Conservation (phyloP, 2,329 filamentous ascomycete genomes). For the Gaeumannomyces tritici region DNA sequence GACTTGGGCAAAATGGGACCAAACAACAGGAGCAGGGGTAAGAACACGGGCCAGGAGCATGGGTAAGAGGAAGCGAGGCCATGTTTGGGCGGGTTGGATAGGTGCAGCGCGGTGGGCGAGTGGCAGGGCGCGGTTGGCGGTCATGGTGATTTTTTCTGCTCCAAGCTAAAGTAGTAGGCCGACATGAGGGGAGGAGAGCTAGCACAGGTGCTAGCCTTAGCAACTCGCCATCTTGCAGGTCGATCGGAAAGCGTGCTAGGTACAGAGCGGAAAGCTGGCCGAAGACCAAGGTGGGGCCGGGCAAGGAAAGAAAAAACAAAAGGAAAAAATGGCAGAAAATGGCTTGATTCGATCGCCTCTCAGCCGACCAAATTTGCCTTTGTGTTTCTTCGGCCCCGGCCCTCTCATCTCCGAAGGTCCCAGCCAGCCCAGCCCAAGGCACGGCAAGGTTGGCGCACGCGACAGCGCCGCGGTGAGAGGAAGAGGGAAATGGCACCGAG, state of each 20-base stretch:
- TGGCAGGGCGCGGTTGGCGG: background rate
- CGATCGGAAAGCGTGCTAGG: background rate
- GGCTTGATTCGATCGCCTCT: background rate
- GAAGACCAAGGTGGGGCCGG: no score
- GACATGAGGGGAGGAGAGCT: no score
- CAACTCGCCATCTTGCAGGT: background rate
- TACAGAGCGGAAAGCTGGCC: background rate
- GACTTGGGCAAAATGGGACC: background rate
- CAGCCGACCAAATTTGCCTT: background rate
- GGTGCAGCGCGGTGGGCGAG: background rate
- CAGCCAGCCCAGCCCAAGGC: background rate
- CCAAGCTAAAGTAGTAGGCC: background rate
- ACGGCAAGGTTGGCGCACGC: background rate
- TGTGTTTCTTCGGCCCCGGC: background rate
- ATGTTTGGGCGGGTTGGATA: background rate
- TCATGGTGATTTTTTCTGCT: background rate
- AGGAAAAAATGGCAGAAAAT: background rate
- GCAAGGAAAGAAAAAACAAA: background rate
- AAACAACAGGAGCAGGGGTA: background rate
- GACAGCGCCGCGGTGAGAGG: background rate
- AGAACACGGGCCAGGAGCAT: background rate
- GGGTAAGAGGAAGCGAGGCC: background rate
- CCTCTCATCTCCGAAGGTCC: background rate
- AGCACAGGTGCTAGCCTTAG: background rate
- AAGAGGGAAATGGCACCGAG: no score